Conservation (phyloP, 768 basidiomycete genomes). For the Russula earlei region DNA sequence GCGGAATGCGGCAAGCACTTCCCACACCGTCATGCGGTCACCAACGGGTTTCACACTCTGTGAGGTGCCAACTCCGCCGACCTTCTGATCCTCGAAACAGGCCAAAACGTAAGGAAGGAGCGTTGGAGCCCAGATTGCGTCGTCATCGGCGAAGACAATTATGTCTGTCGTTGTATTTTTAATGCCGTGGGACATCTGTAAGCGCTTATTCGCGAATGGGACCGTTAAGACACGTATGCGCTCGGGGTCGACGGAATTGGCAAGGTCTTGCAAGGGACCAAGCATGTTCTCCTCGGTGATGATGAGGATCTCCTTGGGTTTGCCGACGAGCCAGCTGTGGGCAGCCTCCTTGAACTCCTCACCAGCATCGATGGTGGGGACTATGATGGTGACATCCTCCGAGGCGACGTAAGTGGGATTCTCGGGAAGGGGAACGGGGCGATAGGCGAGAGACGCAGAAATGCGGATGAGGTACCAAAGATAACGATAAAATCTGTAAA, state of each 20-base stretch:
- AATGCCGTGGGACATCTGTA: conserved; percentile 92
- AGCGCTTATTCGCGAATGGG: conserved; percentile 87
- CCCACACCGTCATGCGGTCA: conserved; percentile 82
- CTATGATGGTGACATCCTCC: conserved; percentile 94
- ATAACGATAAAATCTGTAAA: conserved; percentile 81
- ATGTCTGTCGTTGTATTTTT: conserved; percentile 86
- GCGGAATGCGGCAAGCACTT: conserved; percentile 88
- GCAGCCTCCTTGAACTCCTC: conserved; percentile 94
- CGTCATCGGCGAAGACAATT: conserved; percentile 91
- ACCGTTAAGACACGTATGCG: conserved; percentile 83
- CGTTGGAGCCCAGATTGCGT: conserved; percentile 92
- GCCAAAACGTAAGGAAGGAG: conserved; percentile 83
- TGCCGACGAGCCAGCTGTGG: conserved; percentile 83
- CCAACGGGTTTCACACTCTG: conserved; percentile 83
- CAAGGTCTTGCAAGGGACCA: conserved; percentile 80
- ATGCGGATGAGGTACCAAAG: conserved; percentile 87
- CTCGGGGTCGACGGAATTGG: conserved; percentile 75
- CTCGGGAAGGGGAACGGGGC: conserved; percentile 82
- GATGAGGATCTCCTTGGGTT: conserved; percentile 76
- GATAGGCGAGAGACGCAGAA: conserved; percentile 67
- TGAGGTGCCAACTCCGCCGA: conserved; percentile 86
- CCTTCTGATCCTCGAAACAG: conserved; percentile 89
- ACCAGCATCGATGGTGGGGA: conserved; percentile 92
- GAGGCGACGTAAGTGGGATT: conserved; percentile 84
- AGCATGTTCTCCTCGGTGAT: conserved; percentile 86